Base-by-base conservation (phyloP, 2,329 filamentous ascomycete genomes). In the Seiridium unicorne region DNA sequence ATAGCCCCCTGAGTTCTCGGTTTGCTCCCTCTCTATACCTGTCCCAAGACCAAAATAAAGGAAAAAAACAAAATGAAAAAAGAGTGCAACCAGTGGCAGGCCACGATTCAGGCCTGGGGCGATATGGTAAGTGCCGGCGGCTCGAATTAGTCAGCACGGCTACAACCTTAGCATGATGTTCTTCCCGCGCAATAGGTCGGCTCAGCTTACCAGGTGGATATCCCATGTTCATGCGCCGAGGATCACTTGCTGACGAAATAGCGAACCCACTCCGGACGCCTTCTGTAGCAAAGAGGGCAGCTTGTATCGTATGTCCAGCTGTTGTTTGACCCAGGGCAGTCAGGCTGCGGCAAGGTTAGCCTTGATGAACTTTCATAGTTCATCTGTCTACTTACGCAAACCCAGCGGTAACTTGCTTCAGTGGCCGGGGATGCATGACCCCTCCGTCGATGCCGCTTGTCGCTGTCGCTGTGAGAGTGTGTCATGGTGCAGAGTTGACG, bases 241-340 rank as follows among this genome's bases (percentile, higher is more conserved):
- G 32, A 13, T 7, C 36, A 26, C 13, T 38, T 18, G 49, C 3
- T 18, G 34, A 35, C 13, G 51, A 55, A 55, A 11, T n/a, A 40
- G 5, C 10, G 2, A 11, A 38, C 34, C 18, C 13, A 5, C 3
- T 11, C 2, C 6, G 51, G 51, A 10, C 51, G 51, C 5, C 3
- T 44, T 5, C 18, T 10, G 18, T 31, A 55, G 36, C 51, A 55
- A 26, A 55, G 6, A 5, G 51, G 51, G 18, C 51, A 55, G 18
- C 18, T 36, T 7, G 3, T 6, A 9, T 55, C 51, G 36, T 42
- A 55, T 18, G 6, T 40, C 51, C 51, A 49, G 4, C 32, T n/a
- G n/a, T 49, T 57, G 35, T 57, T 57, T 31, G 55, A 57, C 10
- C 34, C 44, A 26, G 55, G 44, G 44, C 35, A 57, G 44, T 57